Conservation (phyloP, 805 yeast genomes). For the Candida dendrica region DNA sequence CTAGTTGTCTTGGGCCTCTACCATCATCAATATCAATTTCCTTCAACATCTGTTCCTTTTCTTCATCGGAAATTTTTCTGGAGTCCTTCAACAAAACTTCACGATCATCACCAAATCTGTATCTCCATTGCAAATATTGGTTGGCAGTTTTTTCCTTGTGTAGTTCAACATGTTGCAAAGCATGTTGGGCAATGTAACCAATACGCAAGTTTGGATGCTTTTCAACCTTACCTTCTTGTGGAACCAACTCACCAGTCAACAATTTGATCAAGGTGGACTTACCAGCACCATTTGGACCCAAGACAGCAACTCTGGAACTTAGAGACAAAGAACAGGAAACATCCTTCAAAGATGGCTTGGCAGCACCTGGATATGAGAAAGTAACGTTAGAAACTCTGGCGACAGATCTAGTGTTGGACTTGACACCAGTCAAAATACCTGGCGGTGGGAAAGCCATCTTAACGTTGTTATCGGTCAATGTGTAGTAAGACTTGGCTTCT, state of each 20-base stretch:
- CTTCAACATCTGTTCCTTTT: slow-evolving; percentile 68
- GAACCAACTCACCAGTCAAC: slow-evolving; percentile 85
- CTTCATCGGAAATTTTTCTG: slow-evolving; percentile 76
- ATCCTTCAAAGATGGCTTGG: slow-evolving; percentile 69
- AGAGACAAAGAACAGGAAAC: slow-evolving; percentile 88
- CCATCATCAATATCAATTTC: slow-evolving; percentile 81
- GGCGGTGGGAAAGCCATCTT: slow-evolving; percentile 99
- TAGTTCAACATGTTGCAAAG: slow-evolving; percentile 92
- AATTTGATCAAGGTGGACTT: slow-evolving; percentile 92
- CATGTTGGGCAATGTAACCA: slow-evolving; percentile 98
- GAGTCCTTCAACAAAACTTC: slow-evolving; percentile 92
- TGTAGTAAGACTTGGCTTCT: slow-evolving; percentile 93
- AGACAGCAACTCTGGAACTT: slow-evolving; percentile 93
- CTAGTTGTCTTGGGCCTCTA: slow-evolving; percentile 79
- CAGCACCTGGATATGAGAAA: slow-evolving; percentile 84
- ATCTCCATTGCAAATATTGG: slow-evolving; percentile 97
- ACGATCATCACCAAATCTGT: slow-evolving; percentile 95
- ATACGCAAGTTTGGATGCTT: slow-evolving; percentile 97
- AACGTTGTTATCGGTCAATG: slow-evolving; percentile 85
- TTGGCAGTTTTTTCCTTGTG: slow-evolving; percentile 97
- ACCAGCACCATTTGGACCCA: slow-evolving; percentile 99
- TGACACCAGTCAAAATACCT: slow-evolving; percentile 94
- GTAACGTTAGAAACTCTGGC: slow-evolving; percentile 82
- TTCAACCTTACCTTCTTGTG: slow-evolving; percentile 84
- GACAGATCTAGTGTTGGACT: slow-evolving; percentile 90